Evolutionary conservation across 106 monocot genomes (phyloP).

Genomic region (Xerophyta viscosa): DNA sequence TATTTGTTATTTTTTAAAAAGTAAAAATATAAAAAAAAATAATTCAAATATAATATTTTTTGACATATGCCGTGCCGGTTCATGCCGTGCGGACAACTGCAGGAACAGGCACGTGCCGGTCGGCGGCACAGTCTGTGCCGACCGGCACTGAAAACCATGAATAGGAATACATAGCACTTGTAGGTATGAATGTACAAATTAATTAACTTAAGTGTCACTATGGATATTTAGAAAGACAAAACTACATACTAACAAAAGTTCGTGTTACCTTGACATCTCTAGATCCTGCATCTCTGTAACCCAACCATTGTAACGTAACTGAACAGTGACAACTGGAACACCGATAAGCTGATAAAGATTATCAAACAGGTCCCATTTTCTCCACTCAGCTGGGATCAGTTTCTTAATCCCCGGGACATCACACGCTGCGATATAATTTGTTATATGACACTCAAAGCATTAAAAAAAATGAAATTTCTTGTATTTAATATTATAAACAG

Average conservation of each 20-base stretch:
- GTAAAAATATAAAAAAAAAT: too few species aligned
- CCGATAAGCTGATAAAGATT: conserved; percentile 87
- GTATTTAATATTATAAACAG: background rate
- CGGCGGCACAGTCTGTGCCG: too few species aligned
- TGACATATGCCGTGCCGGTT: too few species aligned
- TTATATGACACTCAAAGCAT: conserved; percentile 5
- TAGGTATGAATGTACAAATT: background rate
- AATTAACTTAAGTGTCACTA: too few species aligned
- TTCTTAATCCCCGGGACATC: conserved; percentile 99
- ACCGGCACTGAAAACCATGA: too few species aligned
- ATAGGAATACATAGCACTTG: too few species aligned
- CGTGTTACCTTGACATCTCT: conserved; percentile 64
- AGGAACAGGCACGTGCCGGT: too few species aligned
- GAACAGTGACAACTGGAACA: conserved; percentile 96
- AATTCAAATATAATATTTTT: too few species aligned
- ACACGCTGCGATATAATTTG: conserved; percentile 86
- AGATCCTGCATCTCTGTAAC: conserved; percentile 84
- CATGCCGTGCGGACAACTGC: too few species aligned
- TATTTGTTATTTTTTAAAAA: too few species aligned
- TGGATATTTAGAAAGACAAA: background rate
- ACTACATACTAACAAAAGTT: background rate
- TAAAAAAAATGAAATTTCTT: conserved; percentile 3
- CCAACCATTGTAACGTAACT: conserved; percentile 95
- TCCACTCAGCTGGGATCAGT: conserved; percentile 84
- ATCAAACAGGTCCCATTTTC: conserved; percentile 78